Percentiles rank a stretch among this genome's conserved stretches.
phyloP scores from a whole-genome alignment of 495 filamentous ascomycete genomes.

The Xanthoparmelia taractica region DNA sequence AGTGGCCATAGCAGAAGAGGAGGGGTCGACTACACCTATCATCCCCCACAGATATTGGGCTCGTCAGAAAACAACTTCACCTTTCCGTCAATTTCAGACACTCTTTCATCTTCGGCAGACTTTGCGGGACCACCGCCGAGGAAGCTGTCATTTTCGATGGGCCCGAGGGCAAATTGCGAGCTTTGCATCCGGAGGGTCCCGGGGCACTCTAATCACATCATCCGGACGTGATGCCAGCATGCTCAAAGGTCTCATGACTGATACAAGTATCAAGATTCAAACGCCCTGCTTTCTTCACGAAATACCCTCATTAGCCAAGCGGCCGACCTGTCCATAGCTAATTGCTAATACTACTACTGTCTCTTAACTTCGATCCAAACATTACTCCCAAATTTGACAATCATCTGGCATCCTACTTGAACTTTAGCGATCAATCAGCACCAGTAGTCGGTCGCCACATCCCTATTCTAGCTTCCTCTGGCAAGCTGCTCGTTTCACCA shows the following conservation, averaged over 20 bases:
- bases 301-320: background rate
- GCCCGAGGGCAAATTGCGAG: conserved; percentile 77
- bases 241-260: background rate
- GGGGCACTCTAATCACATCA: conserved; percentile 82
- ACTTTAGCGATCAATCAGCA: background rate
- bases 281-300: background rate
- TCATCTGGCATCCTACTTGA: background rate
- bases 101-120: conserved; percentile 19
- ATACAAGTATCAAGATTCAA: background rate
- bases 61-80: background rate
- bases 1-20: conserved; percentile 31
- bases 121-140: conserved; percentile 30
- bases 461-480: background rate
- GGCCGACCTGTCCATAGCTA: conserved; percentile 4
- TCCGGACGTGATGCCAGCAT: conserved; percentile 29
- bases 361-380: background rate
- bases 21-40: conserved; percentile 31
- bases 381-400: background rate
- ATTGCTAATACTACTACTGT: conserved; percentile 7
- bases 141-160: conserved; percentile 70
- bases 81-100: background rate
- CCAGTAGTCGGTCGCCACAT: background rate
- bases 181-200: conserved; percentile 74
- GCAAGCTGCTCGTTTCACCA: conserved; percentile 13
- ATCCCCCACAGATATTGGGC: conserved; percentile 23